Percentiles rank a stretch among this genome's conserved stretches.
phyloP scores from a whole-genome alignment of 1,284 basidiomycete genomes.

The Boletus semigastroideus region DNA sequence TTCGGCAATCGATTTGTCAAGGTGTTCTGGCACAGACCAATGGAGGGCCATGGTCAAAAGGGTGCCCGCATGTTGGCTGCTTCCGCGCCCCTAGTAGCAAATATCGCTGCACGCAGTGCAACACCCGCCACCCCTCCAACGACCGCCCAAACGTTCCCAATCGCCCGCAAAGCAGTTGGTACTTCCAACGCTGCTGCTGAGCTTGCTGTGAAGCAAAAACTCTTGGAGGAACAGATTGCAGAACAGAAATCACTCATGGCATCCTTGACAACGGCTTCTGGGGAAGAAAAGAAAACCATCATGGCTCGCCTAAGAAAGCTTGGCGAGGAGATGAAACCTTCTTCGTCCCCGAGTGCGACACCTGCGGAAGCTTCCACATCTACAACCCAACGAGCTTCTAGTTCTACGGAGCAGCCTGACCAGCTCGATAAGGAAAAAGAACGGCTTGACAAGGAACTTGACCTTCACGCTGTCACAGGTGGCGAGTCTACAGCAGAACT shows the following conservation, averaged over 20 bases:
- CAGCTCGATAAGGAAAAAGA: constrained; percentile 48
- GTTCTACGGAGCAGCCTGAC: constrained; percentile 18
- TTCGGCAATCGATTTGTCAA: constrained; percentile 95
- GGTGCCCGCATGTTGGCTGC: constrained; percentile 78
- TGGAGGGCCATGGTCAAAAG: constrained; percentile 81
- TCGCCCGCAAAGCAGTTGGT: constrained; percentile 30
- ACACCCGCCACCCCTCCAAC: constrained; percentile 22
- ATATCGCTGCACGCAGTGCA: constrained; percentile 39
- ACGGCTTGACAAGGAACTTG: constrained; percentile 73
- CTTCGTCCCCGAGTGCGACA: constrained; percentile 32
- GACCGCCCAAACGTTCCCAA: constrained; percentile 16
- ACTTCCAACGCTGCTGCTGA: constrained; percentile 41
- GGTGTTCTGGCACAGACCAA: constrained; percentile 89
- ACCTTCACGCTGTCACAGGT: constrained; percentile 49
- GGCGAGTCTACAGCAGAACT: constrained; percentile 70
- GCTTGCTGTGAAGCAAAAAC: constrained; percentile 71
- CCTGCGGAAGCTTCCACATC: constrained; percentile 29
- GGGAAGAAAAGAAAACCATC: constrained; percentile 79
- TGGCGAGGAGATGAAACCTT: constrained; percentile 73
- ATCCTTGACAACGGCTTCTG: constrained; percentile 60
- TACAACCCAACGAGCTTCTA: constrained; percentile 20
- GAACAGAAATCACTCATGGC: constrained; percentile 90
- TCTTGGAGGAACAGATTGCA: constrained; percentile 81
- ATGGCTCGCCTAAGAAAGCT: constrained; percentile 79
- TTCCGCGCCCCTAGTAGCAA: constrained; percentile 70